Evolutionary conservation across 495 filamentous ascomycete species (phyloP).

Genomic region (Neurospora sp.): DNA sequence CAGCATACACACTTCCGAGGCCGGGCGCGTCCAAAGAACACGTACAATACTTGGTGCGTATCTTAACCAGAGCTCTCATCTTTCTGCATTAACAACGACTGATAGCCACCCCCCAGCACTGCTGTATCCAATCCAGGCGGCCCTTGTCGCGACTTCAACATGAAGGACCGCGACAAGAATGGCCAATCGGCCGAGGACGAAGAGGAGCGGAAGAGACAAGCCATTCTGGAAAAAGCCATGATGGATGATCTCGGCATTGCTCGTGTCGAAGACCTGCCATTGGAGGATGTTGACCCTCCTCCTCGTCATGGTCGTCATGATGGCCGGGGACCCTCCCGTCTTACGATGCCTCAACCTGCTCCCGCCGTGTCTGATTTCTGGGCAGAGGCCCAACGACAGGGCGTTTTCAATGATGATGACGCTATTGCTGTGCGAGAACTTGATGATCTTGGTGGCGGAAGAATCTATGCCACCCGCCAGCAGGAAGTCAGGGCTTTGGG

Average conservation of each 20-base stretch:
- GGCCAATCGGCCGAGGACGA: not conserved
- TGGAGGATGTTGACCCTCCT: slow-evolving; percentile 3
- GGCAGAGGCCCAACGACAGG: not conserved
- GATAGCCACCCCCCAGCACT: not conserved
- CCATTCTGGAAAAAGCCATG: not conserved
- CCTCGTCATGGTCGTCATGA: not conserved
- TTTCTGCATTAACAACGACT: not conserved
- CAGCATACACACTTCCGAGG: not conserved
- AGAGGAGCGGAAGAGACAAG: not conserved
- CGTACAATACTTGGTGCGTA: not conserved
- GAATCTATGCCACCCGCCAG: slow-evolving; percentile 7
- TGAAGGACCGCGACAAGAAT: not conserved
- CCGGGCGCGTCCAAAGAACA: not conserved
- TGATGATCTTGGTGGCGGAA: slow-evolving; percentile 17
- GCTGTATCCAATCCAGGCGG: not conserved
- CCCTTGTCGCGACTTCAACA: not conserved
- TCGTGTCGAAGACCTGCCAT: slow-evolving; percentile 8
- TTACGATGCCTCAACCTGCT: not conserved
- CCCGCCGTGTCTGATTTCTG: not conserved
- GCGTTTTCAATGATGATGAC: slow-evolving; percentile 19
- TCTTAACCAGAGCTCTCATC: not conserved
- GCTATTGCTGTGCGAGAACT: slow-evolving; percentile 14
- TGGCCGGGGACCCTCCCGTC: not conserved
- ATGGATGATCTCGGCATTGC: slow-evolving; percentile 10
- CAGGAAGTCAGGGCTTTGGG: not conserved